These are phyloP conservation scores for Penicillium sp. DNA, from an alignment of 2,329 filamentous ascomycete species.

Conservation along the genomic window DNA sequence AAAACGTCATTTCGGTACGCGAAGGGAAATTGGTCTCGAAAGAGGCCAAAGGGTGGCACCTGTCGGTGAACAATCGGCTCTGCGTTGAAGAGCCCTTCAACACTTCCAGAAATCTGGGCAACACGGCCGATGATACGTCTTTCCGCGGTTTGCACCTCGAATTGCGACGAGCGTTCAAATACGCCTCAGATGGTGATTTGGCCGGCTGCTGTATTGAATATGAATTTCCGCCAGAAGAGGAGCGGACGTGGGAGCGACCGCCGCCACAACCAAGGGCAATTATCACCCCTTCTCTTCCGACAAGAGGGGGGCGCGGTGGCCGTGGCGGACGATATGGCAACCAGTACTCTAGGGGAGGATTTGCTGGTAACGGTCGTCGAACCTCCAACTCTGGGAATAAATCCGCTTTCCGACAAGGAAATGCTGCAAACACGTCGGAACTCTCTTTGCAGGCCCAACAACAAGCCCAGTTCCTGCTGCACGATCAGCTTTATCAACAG, in stretches of 20 bases:
- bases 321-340: slow-evolving; percentile 54
- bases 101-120: slow-evolving; percentile 81
- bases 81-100: slow-evolving; percentile 99
- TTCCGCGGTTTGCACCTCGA: slow-evolving; percentile 90
- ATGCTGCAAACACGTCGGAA: slow-evolving; percentile 39
- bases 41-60: slow-evolving; percentile 84
- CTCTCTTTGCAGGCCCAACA: slow-evolving; percentile 46
- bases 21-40: slow-evolving; percentile 78
- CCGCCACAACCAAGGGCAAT: slow-evolving; percentile 59
- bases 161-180: slow-evolving; percentile 81
- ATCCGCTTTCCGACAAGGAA: slow-evolving; percentile 37
- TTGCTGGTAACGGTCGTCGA: slow-evolving; percentile 51
- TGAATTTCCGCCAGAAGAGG: slow-evolving; percentile 82
- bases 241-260: slow-evolving; percentile 58
- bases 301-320: slow-evolving; percentile 52
- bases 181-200: slow-evolving; percentile 76
- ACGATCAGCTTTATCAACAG: slow-evolving; percentile 53
- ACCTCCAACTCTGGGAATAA: slow-evolving; percentile 59
- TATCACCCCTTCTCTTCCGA: slow-evolving; percentile 48
- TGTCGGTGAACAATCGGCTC: slow-evolving; percentile 75
- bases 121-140: slow-evolving; percentile 93
- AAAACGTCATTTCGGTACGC: slow-evolving; percentile 79
- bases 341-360: slow-evolving; percentile 51
- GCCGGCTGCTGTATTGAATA: slow-evolving; percentile 85
- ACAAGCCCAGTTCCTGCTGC: slow-evolving; percentile 51